Evolutionary conservation across 1,284 basidiomycete species (phyloP), one percentile per base, ranked within the genome.

Genomic region (Flammula alnicola): DNA sequence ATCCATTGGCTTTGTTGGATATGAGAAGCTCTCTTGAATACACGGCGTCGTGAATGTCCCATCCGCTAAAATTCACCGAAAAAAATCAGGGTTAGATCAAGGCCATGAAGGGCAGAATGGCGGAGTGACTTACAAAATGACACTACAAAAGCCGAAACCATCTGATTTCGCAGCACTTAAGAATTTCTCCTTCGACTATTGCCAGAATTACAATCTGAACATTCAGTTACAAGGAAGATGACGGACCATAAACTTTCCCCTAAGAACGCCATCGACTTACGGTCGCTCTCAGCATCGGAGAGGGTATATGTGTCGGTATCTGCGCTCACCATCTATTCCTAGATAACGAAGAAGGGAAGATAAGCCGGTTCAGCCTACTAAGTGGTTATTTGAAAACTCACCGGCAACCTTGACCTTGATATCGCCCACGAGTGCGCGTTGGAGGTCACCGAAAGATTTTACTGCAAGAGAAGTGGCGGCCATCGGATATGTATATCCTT

Each of bases 321-420:
- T 8, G 27, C 37, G 35, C 58, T 49, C 62, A 88, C 86, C 88
- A 65, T 89, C 86, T 49, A 90, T 76, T 5, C 86, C 84, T 89
- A 43, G 37, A 32, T 19, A 29, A 20, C 20, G 10, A 22, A 25
- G 32, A 19, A 40, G 16, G n/a, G 14, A 29, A 22, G 47, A 49
- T 47, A 47, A 47, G 39, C 31, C 20, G 22, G 16, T 16, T 26
- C 23, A 32, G 30, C 7, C 12, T 8, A 26, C 19, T 12, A 14
- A 17, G 29, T 10, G 19, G 19, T 14, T 16, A 35, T 10, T 16
- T 26, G 16, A n/a, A 4, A 16, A 70, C 81, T 49, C 49, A 89
- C 94, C 93, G 40, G 93, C 95, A 23, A 98, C 90, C 72, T 97
- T 97, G 64, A 98, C 85, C 70, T 95, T 96, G 67, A 73, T 83